Percentiles rank a stretch among this genome's conserved stretches.
These are phyloP conservation scores for Daldinia sp. DNA, from an alignment of 2,329 filamentous ascomycete species.

Conservation along the genomic window DNA sequence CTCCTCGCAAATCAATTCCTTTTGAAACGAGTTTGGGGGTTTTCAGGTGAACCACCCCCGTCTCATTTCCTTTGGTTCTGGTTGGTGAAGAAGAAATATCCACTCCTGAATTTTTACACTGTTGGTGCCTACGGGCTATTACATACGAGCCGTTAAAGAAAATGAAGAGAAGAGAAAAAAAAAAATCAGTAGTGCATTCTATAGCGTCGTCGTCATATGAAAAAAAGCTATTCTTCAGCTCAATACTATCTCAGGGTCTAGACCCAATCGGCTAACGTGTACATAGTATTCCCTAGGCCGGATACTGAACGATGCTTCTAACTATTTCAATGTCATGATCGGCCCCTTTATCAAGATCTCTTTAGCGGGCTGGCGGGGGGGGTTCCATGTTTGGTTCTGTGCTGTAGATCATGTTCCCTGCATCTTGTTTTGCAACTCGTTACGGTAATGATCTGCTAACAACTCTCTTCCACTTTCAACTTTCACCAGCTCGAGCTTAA, in stretches of 20 bases:
- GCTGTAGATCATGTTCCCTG: constrained; percentile 21
- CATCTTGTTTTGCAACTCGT: constrained; percentile 5
- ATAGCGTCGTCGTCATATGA: neutral
- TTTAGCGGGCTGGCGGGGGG: neutral
- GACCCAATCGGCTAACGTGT: constrained; percentile 15
- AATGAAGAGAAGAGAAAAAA: neutral
- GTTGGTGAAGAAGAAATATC: constrained; percentile 1
- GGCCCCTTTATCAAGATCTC: constrained; percentile 38
- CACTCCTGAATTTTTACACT: neutral
- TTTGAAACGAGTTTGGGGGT: neutral
- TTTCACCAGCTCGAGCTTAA: constrained; percentile 1
- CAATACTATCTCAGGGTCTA: constrained; percentile 17
- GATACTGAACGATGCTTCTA: constrained; percentile 32
- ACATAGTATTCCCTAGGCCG: constrained; percentile 1
- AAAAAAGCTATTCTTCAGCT: constrained; percentile 12
- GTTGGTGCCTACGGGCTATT: neutral
- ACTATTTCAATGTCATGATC: constrained; percentile 36
- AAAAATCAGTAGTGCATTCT: neutral
- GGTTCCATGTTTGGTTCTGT: constrained; percentile 4
- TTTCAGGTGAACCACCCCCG: constrained; percentile 14
- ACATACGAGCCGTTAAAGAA: no score
- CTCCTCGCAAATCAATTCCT: neutral
- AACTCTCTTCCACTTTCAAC: neutral
- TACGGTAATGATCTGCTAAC: constrained; percentile 20
- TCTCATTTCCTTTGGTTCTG: constrained; percentile 11